Evolutionary conservation across 352 stramenopile genomes (phyloP), one percentile per base, ranked within the genome.

Genomic region (Lagenidium giganteum): DNA sequence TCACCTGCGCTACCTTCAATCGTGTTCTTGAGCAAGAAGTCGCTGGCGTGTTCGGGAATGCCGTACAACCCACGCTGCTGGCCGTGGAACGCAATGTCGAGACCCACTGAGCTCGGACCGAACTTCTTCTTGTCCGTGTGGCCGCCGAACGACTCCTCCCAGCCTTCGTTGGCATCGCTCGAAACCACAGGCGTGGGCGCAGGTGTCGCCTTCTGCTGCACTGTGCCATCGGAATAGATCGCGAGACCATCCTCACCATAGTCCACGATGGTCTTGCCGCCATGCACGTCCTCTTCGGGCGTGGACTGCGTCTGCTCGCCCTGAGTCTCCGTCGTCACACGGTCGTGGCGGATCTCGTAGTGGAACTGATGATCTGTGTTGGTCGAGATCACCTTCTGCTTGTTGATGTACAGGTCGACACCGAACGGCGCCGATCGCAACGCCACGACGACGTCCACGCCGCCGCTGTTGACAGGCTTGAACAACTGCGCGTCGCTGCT

Each of bases 221-320:
- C 73, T 43, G 88, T 95, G 28, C 95, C 95, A 66, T 98, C 95
- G 1, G 84, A 83, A 53, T 98, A 99, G 53, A 98, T 98, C 12
- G 96, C 96, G 2, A 98, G 68, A 29, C 96, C 96, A 66, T 98
- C 95, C 62, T 99, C 96, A 56, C 95, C 96, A 49, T 99, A 99
- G 52, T 97, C 96, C 3, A 95, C 88, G 43, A 98, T 92, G 54
- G 96, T 83, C 57, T 97, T 97, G 14, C 88, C 92, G 9, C 80
- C 67, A 35, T 97, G 87, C 17, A 86, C 69, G 48, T 96, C 79
- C 13, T 67, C 49, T 4, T 67, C 53, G 38, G 17, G 25, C 31
- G 33, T 45, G 21, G 58, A 47, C 44, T 52, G 60, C 6, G 64
- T 47, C 8, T 70, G 47, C 14, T 56, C 49, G 4, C 44, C 51